Evolutionary conservation across 805 yeast species (phyloP), one percentile per base, ranked within the genome.

Genomic region (Kazachstania taianensis): DNA sequence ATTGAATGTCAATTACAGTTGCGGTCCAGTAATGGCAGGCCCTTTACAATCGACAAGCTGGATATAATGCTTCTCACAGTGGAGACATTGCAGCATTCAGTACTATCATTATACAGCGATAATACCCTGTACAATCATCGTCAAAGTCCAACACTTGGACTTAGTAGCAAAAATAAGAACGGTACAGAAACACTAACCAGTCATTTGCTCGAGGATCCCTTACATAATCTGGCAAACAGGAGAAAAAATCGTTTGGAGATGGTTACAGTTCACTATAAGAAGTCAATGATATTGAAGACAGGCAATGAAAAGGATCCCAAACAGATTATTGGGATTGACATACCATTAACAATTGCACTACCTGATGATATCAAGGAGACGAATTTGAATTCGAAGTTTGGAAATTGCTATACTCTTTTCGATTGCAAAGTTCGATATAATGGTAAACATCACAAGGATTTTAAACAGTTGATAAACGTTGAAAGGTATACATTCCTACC

Each of bases 401-500:
- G 75, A 1, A 59, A 61, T 20, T 69, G 76, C 1, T 53, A 58
- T 4, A 76, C 76, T 32, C 45, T 55, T 5, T 48, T 77, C 5
- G 65, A 64, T 28, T 55, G 59, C 34, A 43, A 38, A n/a, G 54
- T 49, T 2, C 30, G 35, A 7, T 56, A 52, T 30, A 30, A 38
- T n/a, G 29, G 39, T 2, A 36, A 28, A 5, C 32, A 38, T 5
- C 28, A 30, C 4, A 43, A 46, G 29, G 34, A 44, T 10, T 53
- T 55, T 24, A 36, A 43, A 8, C 48, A 52, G 28, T 27, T 78
- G 0, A 58, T 77, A 0, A 67, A 70, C 5, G 68, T 78, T 17
- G 75, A 73, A 40, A 52, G 69, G 18, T 78, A 71, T 49, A 78
- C 73, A 40, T 63, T 72, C 5, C 57, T 77, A 18, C 82, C 83